These are phyloP conservation scores for Colletotrichum magnum DNA, from an alignment of 2,329 filamentous ascomycete genomes.

Conservation along the genomic window DNA sequence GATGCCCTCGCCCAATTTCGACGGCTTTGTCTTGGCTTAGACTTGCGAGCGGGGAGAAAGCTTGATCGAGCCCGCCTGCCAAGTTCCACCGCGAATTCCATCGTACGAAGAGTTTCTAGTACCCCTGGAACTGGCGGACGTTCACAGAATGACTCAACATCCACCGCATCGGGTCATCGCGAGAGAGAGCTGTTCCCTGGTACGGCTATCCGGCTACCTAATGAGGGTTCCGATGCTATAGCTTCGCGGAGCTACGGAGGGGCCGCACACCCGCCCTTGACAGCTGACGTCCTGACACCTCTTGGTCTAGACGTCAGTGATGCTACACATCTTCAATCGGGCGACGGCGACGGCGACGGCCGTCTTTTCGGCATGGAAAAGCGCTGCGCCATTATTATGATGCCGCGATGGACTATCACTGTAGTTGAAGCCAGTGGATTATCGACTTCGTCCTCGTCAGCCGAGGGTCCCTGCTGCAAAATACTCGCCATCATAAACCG, in stretches of 20 bases:
- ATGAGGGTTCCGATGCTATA: neutral
- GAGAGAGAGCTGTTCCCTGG: neutral
- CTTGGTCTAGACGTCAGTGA: slow-evolving; percentile 10
- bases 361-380: neutral
- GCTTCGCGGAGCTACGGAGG: neutral
- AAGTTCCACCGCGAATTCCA: neutral
- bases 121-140: neutral
- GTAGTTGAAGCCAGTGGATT: neutral
- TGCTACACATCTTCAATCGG: neutral
- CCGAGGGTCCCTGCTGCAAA: neutral
- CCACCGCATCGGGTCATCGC: slow-evolving; percentile 17
- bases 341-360: neutral
- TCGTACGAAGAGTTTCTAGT: neutral
- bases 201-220: slow-evolving; percentile 3
- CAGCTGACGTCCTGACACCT: slow-evolving; percentile 4
- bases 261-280: neutral
- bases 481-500: neutral
- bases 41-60: neutral
- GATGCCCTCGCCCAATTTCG: slow-evolving; percentile 6
- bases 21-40: neutral
- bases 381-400: neutral
- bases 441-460: neutral
- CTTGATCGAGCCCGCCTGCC: neutral
- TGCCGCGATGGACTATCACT: neutral
- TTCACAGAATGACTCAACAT: neutral